Percentiles rank a stretch among this genome's conserved stretches.
Conservation (phyloP, 2,329 filamentous ascomycete species). For the Xylariaceae sp. region DNA sequence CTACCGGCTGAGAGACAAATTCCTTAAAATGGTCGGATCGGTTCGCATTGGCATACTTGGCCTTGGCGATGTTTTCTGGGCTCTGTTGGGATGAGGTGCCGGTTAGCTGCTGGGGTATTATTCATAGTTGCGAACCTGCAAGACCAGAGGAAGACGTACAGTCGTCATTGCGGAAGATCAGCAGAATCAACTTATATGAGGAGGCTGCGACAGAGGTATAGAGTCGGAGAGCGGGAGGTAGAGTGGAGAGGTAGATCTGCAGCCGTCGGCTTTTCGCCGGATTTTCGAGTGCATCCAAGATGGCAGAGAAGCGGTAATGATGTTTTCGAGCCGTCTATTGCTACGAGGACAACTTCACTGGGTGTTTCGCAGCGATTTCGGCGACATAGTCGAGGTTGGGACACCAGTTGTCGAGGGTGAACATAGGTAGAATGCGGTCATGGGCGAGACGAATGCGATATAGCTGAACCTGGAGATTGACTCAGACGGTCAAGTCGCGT, state of each 20-base stretch:
- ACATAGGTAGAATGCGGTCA: constrained; percentile 15
- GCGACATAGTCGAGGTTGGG: constrained; percentile 25
- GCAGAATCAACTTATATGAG: constrained; percentile 7
- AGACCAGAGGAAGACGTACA: constrained; percentile 25
- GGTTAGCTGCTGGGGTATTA: constrained; percentile 1
- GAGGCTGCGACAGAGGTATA: constrained; percentile 7
- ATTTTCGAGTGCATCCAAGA: constrained; percentile 2
- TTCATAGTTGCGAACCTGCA: background rate
- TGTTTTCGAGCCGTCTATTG: constrained; percentile 7
- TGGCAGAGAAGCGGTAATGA: background rate
- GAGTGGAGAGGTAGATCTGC: constrained; percentile 5
- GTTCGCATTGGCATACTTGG: constrained; percentile 23
- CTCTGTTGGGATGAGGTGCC: constrained; percentile 18
- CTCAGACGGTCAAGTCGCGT: background rate
- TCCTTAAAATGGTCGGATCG: constrained; percentile 36
- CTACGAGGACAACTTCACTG: constrained; percentile 16
- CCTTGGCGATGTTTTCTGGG: constrained; percentile 24
- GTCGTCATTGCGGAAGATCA: constrained; percentile 31
- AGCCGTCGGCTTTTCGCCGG: constrained; percentile 9
- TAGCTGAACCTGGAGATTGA: background rate
- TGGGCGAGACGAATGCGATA: constrained; percentile 6
- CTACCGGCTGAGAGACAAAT: constrained; percentile 72
- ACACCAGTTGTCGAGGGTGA: constrained; percentile 12
- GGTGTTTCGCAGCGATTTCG: constrained; percentile 16
- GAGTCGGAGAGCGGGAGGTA: constrained; percentile 1